phyloP scores from a whole-genome alignment of 495 filamentous ascomycete genomes.

The Lophiostoma macrostomum region DNA sequence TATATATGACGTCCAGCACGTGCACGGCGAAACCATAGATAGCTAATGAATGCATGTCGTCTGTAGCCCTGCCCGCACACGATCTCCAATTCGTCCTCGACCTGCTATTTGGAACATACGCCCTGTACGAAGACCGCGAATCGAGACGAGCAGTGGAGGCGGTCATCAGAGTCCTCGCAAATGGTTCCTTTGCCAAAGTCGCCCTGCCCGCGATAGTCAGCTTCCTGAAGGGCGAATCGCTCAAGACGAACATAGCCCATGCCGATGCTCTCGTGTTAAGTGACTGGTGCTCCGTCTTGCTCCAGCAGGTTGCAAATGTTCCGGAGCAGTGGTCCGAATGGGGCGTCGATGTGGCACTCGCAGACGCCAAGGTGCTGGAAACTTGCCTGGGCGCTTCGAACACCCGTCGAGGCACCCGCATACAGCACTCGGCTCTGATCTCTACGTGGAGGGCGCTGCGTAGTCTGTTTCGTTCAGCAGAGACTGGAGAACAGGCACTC shows the following conservation, averaged over 20 bases:
- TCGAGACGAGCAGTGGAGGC: conserved; percentile 78
- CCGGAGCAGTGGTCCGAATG: conserved; percentile 59
- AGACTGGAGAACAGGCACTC: conserved; percentile 58
- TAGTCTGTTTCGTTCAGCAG: conserved; percentile 58
- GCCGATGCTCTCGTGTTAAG: conserved; percentile 83
- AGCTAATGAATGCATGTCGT: neutral
- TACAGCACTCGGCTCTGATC: conserved; percentile 22
- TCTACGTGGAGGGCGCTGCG: conserved; percentile 59
- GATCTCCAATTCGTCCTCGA: conserved; percentile 51
- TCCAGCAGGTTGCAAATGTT: conserved; percentile 56
- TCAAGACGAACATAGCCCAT: conserved; percentile 70
- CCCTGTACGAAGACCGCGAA: conserved; percentile 78
- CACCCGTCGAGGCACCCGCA: conserved; percentile 49
- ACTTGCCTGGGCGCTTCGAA: conserved; percentile 64
- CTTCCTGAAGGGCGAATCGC: conserved; percentile 58
- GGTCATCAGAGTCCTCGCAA: conserved; percentile 65
- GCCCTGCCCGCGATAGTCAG: conserved; percentile 60
- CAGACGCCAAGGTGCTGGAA: conserved; percentile 68
- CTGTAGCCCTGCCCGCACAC: conserved; percentile 12
- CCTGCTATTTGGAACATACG: conserved; percentile 78
- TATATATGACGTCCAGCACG: too few relatives aligned
- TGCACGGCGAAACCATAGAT: too few relatives aligned
- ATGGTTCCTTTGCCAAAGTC: conserved; percentile 50
- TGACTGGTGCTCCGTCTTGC: conserved; percentile 78
- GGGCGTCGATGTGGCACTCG: conserved; percentile 59